Percentiles rank a stretch among this genome's conserved stretches.
phyloP scores from a whole-genome alignment of 208 protist genomes.

The Crithidia sp. region DNA sequence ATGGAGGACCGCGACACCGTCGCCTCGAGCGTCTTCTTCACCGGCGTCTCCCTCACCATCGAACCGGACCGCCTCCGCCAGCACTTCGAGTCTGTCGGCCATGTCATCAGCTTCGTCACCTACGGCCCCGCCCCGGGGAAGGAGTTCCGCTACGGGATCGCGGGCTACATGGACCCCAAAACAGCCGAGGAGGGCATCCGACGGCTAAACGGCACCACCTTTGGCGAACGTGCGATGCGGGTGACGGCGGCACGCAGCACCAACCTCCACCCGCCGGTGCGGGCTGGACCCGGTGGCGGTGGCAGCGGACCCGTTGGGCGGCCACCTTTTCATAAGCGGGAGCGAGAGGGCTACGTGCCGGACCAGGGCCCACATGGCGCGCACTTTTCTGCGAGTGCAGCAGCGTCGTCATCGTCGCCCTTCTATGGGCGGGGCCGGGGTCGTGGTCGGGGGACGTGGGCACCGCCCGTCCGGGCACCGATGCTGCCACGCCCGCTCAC shows the following conservation, averaged over 20 bases:
- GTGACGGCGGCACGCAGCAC: slow-evolving; percentile 50
- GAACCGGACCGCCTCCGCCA: slow-evolving; percentile 63
- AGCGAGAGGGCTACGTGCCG: slow-evolving; percentile 24
- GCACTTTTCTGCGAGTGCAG: background rate
- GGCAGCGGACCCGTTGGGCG: slow-evolving; percentile 28
- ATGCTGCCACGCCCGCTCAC: slow-evolving; percentile 16
- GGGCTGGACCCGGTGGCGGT: slow-evolving; percentile 25
- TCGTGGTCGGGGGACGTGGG: slow-evolving; percentile 13
- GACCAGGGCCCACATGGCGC: background rate
- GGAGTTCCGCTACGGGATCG: slow-evolving; percentile 80
- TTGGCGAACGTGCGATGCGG: slow-evolving; percentile 74
- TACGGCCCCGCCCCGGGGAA: slow-evolving; percentile 63
- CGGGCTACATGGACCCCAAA: slow-evolving; percentile 78
- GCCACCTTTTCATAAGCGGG: slow-evolving; percentile 38
- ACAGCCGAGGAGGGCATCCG: slow-evolving; percentile 79
- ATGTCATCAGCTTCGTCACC: slow-evolving; percentile 75
- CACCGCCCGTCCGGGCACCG: slow-evolving; percentile 13
- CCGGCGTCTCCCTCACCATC: slow-evolving; percentile 75
- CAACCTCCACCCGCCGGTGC: slow-evolving; percentile 21
- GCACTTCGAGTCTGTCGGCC: slow-evolving; percentile 87
- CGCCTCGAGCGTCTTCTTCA: slow-evolving; percentile 78
- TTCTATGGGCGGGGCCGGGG: slow-evolving; percentile 18
- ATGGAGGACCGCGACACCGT: slow-evolving; percentile 28
- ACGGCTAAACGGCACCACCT: slow-evolving; percentile 73
- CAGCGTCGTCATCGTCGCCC: background rate